Evolutionary conservation across 176 grass and related monocot species (phyloP), one percentile per base, ranked within the genome.

Genomic region (Bromus sterilis): DNA sequence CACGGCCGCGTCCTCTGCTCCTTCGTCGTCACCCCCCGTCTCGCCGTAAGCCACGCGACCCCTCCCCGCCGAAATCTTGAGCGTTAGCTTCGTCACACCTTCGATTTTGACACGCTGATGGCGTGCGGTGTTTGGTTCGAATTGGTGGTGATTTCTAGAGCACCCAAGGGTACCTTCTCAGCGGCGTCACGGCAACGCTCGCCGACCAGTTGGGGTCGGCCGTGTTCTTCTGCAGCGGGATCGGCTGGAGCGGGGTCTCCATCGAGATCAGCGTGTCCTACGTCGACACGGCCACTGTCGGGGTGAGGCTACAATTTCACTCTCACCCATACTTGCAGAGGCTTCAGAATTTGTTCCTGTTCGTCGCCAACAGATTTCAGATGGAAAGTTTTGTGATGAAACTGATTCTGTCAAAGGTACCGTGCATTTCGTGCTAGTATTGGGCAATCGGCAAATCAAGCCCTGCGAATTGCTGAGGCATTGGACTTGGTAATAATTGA

Each of bases 1-100:
- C 74, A 74, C 73, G 89, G 89, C 56, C 91, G 89, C 78, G 41
- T 99, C 83, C 88, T 98, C 76, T 98, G 87, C 85, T 95, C 92
- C 79, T 86, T 86, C 61, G 39, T 87, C 83, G 86, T 95, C 46
- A 78, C 79, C 69, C 86, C 92, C 34, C 82, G 89, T 68, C 57
- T 88, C 63, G 63, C 86, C 55, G 91, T 94, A 87, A 88, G 33
- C 67, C 15, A 31, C 53, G 67, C 4, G 14, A 31, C 6, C 39
- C 51, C 23, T 62, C 23, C 9, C 18, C 5, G 36, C 4, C 5
- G 58, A 42, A 44, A 62, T 35, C 46, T 40, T 36, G 16, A 31
- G 11, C n/a, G 46, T 33, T 5, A 74, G 20, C 51, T 60, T 24
- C 37, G 70, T 30, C 28, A 24, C 1, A 6, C 29, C 44, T 70